Evolutionary conservation across 2,329 filamentous ascomycete genomes (phyloP), one percentile per base, ranked within the genome.

Genomic region (Cladosporium sp.): DNA sequence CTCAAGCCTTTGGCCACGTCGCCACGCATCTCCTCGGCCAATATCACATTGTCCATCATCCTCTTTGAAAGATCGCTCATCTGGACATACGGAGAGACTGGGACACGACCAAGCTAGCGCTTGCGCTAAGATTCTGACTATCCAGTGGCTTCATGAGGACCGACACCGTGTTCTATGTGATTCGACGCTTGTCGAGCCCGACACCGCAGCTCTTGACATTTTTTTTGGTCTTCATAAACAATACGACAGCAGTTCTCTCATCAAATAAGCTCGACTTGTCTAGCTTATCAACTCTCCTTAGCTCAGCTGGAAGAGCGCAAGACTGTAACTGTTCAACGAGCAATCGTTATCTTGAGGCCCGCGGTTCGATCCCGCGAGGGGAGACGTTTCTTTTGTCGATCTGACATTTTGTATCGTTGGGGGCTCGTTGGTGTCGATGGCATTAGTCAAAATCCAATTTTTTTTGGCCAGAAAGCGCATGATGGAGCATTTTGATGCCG

Each of bases 291-390:
- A 57, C 49, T 57, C 52, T 57, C 52, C 30, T 57, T 57, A 57
- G 52, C 52, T 57, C 52, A 57, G 52, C 30, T 57, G 52, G 26
- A 57, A 32, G 52, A 57, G 52, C 52, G 52, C 52, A 57, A 57
- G 52, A 57, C 52, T 57, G 52, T 57, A 57, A 57, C 18, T 57
- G 52, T 47, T 47, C 41, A 44, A 51, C 52, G 32, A 58, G 30
- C 11, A 51, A 30, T 41, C 28, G 30, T 38, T 12, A 63, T 63
- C 60, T 63, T 63, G 60, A 63, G 60, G 60, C 34, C 60, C 60
- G 30, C 34, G 60, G 60, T 63, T 63, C 60, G 60, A 63, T 52
- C 60, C 60, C 60, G 60, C 30, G 60, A 63, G 60, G 60, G 60
- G 60, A 63, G 60, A 63, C 59, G 15, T 38, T 24, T 54, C 34